These are phyloP conservation scores for Dendrobium officinale DNA, from an alignment of 106 monocot genomes.

Conservation along the genomic window DNA sequence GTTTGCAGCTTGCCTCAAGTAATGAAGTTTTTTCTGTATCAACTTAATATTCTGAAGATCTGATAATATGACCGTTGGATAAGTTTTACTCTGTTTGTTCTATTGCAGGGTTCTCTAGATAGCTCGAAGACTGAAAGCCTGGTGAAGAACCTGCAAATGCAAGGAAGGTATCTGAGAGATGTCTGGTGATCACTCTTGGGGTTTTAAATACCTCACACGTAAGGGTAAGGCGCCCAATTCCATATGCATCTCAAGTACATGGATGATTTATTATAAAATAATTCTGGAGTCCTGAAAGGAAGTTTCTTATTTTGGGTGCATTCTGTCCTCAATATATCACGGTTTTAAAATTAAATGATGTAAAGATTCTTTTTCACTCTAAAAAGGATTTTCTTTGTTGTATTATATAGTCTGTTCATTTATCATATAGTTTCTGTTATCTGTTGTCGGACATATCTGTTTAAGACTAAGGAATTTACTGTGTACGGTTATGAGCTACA, in stretches of 20 bases:
- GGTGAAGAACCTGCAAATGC: constrained; percentile 24
- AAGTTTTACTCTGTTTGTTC: neutral
- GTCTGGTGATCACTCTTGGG: constrained; percentile 13
- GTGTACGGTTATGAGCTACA: too few species aligned
- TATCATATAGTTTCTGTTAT: neutral
- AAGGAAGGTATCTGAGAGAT: constrained; percentile 23
- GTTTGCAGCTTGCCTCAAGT: neutral
- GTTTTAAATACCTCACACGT: neutral
- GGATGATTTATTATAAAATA: neutral
- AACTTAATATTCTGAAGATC: neutral
- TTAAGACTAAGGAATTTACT: too few species aligned
- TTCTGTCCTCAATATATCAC: too few species aligned
- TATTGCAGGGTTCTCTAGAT: constrained; percentile 19
- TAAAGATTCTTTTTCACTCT: too few species aligned
- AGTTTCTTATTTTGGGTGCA: too few species aligned
- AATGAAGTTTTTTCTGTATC: neutral
- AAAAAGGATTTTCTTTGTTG: neutral
- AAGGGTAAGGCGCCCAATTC: neutral
- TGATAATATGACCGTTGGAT: too few species aligned
- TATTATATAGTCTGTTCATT: constrained; percentile 1
- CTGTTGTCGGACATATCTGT: too few species aligned
- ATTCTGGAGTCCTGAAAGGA: neutral
- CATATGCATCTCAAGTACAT: neutral
- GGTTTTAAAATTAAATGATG: too few species aligned
- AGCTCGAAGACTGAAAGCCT: constrained; percentile 18